These are phyloP conservation scores for Xylaria scruposa DNA, from an alignment of 495 filamentous ascomycete genomes.

Conservation along the genomic window DNA sequence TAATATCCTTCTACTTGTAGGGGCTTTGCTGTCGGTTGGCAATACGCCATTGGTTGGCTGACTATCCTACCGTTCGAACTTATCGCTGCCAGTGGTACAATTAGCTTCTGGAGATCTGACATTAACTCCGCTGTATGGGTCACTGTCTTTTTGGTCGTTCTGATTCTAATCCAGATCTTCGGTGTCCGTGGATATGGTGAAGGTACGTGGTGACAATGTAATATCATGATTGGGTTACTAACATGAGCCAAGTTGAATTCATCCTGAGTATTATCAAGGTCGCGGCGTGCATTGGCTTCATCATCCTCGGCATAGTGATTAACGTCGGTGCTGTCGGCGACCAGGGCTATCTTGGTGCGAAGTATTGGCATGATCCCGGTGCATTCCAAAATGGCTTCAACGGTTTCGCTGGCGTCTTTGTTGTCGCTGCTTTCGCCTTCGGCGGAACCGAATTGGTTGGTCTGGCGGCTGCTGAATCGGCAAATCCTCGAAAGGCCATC, in stretches of 20 bases:
- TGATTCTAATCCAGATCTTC: constrained; percentile 67
- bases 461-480: constrained; percentile 80
- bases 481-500: constrained; percentile 76
- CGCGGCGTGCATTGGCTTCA: constrained; percentile 51
- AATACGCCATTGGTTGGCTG: constrained; percentile 68
- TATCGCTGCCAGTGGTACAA: constrained; percentile 57
- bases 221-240: constrained; percentile 42
- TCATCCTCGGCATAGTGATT: constrained; percentile 60
- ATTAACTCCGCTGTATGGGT: constrained; percentile 63
- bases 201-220: constrained; percentile 35
- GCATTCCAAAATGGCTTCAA: constrained; percentile 74
- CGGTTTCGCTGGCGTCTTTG: constrained; percentile 70
- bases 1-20: constrained; percentile 25
- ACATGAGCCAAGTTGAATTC: constrained; percentile 51
- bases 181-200: constrained; percentile 65
- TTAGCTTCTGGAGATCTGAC: constrained; percentile 46
- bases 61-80: constrained; percentile 59
- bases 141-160: constrained; percentile 57
- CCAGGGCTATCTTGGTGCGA: constrained; percentile 67
- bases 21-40: constrained; percentile 82
- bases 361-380: constrained; percentile 62
- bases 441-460: constrained; percentile 75
- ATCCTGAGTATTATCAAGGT: constrained; percentile 49
- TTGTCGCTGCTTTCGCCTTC: constrained; percentile 72
- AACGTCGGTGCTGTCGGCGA: constrained; percentile 64